These are phyloP conservation scores for Suhomyces kunorum DNA, from an alignment of 1,139 yeast species.

Conservation along the genomic window DNA sequence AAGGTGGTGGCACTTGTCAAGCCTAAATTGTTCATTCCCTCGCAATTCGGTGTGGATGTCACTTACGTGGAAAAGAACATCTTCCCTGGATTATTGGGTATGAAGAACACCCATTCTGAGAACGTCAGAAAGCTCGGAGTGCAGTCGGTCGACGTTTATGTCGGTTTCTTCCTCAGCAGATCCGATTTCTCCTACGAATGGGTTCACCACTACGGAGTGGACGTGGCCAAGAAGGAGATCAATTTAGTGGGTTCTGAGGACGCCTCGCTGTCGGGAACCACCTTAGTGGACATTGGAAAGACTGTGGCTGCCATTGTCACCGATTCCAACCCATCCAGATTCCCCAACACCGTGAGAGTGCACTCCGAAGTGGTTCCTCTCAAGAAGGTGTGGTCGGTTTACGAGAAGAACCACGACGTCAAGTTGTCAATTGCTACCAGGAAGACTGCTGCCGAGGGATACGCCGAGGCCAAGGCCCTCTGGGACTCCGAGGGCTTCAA, in stretches of 20 bases:
- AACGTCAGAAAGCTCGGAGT: constrained; percentile 34
- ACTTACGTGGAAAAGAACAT: constrained; percentile 20
- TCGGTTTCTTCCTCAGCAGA: constrained; percentile 47
- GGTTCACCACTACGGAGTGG: constrained; percentile 42
- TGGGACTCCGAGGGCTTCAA: constrained; percentile 32
- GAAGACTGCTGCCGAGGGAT: constrained; percentile 32
- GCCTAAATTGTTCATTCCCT: constrained; percentile 59
- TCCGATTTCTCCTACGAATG: constrained; percentile 38
- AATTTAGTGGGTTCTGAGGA: constrained; percentile 47
- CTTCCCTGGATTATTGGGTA: constrained; percentile 36
- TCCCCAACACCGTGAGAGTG: constrained; percentile 51
- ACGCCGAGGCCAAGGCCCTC: constrained; percentile 30
- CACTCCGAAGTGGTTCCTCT: constrained; percentile 43
- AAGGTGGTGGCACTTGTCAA: constrained; percentile 40
- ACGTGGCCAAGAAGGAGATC: constrained; percentile 34
- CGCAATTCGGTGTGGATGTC: constrained; percentile 59
- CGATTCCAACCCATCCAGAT: constrained; percentile 28
- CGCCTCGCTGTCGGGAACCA: constrained; percentile 34
- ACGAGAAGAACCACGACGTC: constrained; percentile 43
- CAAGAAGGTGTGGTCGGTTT: constrained; percentile 40
- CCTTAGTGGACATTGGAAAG: constrained; percentile 50
- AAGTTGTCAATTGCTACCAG: constrained; percentile 31
- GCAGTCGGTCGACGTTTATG: constrained; percentile 51
- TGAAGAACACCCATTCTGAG: constrained; percentile 42
- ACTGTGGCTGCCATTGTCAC: constrained; percentile 37